Conservation (phyloP, 768 basidiomycete genomes). For the Rhizopogon vulgaris region DNA sequence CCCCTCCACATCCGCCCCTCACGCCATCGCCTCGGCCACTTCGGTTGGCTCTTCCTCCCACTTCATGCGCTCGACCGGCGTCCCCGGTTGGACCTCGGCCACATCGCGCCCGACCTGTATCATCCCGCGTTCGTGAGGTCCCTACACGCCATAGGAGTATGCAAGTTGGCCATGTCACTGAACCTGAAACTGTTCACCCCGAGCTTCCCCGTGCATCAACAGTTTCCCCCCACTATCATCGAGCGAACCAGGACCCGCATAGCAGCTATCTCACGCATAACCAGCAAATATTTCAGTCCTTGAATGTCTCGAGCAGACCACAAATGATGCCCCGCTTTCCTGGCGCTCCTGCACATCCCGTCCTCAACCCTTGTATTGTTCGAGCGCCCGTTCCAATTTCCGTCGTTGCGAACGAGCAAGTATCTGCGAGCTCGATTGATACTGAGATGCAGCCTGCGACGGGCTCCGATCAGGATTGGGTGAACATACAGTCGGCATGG, state of each 20-base stretch:
- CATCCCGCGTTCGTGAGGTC: constrained; percentile 21
- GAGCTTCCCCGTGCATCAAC: constrained; percentile 25
- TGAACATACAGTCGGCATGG: constrained; percentile 33
- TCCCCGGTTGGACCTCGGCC: constrained; percentile 50
- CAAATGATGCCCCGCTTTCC: constrained; percentile 14
- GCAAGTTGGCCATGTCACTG: constrained; percentile 17
- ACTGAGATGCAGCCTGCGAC: constrained; percentile 30
- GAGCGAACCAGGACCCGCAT: constrained; percentile 22
- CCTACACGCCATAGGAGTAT: constrained; percentile 27
- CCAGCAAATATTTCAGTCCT: constrained; percentile 25
- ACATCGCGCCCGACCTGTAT: constrained; percentile 22
- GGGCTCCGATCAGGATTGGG: constrained; percentile 40
- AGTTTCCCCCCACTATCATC: constrained; percentile 16
- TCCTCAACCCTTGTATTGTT: constrained; percentile 8
- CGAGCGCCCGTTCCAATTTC: constrained; percentile 13
- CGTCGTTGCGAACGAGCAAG: neutral
- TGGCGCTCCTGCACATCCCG: constrained; percentile 9
- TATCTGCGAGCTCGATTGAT: neutral
- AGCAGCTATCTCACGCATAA: constrained; percentile 24
- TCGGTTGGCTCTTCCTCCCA: constrained; percentile 9
- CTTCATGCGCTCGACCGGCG: constrained; percentile 36
- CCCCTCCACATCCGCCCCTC: constrained; percentile 23
- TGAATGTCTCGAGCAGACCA: constrained; percentile 20
- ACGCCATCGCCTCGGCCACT: constrained; percentile 21
- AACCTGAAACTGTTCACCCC: constrained; percentile 11